Evolutionary conservation across 1,284 basidiomycete species (phyloP).

Genomic region (Vanrija sp.): DNA sequence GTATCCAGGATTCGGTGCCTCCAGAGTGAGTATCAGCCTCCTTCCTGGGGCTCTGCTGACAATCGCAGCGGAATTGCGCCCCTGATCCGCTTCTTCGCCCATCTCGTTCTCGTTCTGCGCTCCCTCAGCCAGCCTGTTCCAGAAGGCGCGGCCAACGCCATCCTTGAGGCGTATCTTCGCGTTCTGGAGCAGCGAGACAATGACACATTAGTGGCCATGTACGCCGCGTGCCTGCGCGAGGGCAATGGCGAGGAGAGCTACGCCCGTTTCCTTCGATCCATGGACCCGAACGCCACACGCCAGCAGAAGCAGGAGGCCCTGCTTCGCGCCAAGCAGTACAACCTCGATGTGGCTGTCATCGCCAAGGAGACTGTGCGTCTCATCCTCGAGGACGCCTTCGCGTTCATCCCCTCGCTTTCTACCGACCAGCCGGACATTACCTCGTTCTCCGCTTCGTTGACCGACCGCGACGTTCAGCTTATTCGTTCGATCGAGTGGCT

Average conservation of each 20-base stretch:
- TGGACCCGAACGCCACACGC: constrained; percentile 66
- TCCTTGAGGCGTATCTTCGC: constrained; percentile 83
- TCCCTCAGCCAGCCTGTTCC: constrained; percentile 72
- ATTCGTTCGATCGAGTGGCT: constrained; percentile 93
- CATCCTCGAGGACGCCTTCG: constrained; percentile 67
- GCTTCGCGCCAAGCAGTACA: constrained; percentile 72
- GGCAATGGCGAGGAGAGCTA: constrained; percentile 85
- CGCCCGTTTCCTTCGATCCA: constrained; percentile 80
- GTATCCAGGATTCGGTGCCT: constrained; percentile 46
- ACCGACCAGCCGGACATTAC: constrained; percentile 55
- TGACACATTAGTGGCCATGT: constrained; percentile 84
- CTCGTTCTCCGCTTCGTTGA: constrained; percentile 42
- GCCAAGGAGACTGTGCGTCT: constrained; percentile 76
- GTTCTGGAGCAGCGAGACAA: constrained; percentile 82
- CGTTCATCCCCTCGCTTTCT: constrained; percentile 41
- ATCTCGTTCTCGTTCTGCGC: constrained; percentile 85
- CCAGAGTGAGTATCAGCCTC: constrained; percentile 57
- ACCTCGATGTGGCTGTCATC: constrained; percentile 75
- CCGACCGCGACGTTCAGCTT: constrained; percentile 60
- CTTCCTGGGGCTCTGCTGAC: background rate
- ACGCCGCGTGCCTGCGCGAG: constrained; percentile 84
- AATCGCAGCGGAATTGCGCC: constrained; percentile 35
- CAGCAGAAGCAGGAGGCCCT: constrained; percentile 70
- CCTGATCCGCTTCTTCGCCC: constrained; percentile 81
- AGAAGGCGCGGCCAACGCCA: constrained; percentile 68